These are phyloP conservation scores for Chaetomium sp. DNA, from an alignment of 2,329 filamentous ascomycete species.

Conservation along the genomic window DNA sequence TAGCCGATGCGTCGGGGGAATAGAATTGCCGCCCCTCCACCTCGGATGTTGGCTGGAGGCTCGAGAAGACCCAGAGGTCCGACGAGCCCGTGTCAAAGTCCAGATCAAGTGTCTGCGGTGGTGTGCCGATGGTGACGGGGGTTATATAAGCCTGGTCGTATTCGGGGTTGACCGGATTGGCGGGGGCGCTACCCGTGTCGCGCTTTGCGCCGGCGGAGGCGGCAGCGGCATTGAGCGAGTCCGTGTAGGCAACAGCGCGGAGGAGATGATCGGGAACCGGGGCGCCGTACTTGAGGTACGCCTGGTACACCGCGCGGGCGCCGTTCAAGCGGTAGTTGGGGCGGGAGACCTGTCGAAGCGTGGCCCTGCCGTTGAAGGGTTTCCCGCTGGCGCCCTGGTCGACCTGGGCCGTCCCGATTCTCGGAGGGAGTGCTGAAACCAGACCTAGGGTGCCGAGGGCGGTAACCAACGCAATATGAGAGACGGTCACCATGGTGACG, in stretches of 20 bases:
- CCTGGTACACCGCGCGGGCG: constrained; percentile 30
- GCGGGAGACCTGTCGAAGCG: constrained; percentile 32
- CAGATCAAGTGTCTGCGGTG: constrained; percentile 23
- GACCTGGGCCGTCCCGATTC: constrained; percentile 19
- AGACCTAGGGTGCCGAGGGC: constrained; percentile 16
- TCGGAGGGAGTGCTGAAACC: constrained; percentile 20
- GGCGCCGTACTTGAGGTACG: constrained; percentile 35
- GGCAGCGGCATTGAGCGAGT: constrained; percentile 4
- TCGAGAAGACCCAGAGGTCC: constrained; percentile 41
- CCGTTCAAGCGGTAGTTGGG: constrained; percentile 28
- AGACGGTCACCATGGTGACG: constrained; percentile 16
- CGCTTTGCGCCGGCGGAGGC: constrained; percentile 4
- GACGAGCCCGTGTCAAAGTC: constrained; percentile 26
- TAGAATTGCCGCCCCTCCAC: constrained; percentile 38
- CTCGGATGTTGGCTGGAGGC: constrained; percentile 28
- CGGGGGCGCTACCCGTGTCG: constrained; percentile 26
- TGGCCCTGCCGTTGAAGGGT: constrained; percentile 15
- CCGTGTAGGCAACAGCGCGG: constrained; percentile 26
- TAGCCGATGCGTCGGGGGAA: constrained; percentile 33
- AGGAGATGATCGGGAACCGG: constrained; percentile 29
- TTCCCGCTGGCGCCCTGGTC: constrained; percentile 2
- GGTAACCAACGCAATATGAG: constrained; percentile 16
- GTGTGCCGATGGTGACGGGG: constrained; percentile 33
- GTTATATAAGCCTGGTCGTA: constrained; percentile 33
- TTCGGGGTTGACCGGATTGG: constrained; percentile 24